Evolutionary conservation across 2,329 filamentous ascomycete genomes (phyloP).

Genomic region (Diaporthe humulicola): DNA sequence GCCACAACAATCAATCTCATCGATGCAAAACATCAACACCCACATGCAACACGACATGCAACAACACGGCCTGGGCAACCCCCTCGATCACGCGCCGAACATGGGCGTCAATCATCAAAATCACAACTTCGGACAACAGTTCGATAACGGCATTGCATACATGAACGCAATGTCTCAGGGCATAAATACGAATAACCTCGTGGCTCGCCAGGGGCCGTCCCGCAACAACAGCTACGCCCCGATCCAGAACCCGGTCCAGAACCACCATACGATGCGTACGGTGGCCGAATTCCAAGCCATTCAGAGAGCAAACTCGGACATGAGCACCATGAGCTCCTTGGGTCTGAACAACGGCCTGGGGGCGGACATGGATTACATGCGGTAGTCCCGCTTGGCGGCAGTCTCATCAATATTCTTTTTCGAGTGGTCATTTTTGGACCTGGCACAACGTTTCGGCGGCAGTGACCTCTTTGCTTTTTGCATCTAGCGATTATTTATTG

Average conservation of each 20-base stretch:
- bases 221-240: slow-evolving; percentile 56
- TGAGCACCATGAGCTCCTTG: slow-evolving; percentile 50
- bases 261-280: slow-evolving; percentile 55
- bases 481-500: slow-evolving; percentile 20
- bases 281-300: slow-evolving; percentile 65
- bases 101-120: slow-evolving; percentile 50
- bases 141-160: slow-evolving; percentile 43
- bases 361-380: slow-evolving; percentile 55
- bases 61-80: slow-evolving; percentile 49
- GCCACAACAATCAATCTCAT: slow-evolving; percentile 49
- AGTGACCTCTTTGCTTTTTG: not conserved
- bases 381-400: not conserved
- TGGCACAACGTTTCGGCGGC: not conserved
- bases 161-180: slow-evolving; percentile 43
- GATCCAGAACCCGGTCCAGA: slow-evolving; percentile 50
- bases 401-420: not conserved
- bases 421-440: not conserved
- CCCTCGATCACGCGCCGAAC: slow-evolving; percentile 50
- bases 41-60: slow-evolving; percentile 54
- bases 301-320: slow-evolving; percentile 60
- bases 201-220: slow-evolving; percentile 53
- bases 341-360: slow-evolving; percentile 50
- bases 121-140: slow-evolving; percentile 45
- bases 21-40: slow-evolving; percentile 50
- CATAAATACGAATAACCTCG: slow-evolving; percentile 43